Conservation (phyloP, 768 basidiomycete species). For the Tephrocybe sp. region DNA sequence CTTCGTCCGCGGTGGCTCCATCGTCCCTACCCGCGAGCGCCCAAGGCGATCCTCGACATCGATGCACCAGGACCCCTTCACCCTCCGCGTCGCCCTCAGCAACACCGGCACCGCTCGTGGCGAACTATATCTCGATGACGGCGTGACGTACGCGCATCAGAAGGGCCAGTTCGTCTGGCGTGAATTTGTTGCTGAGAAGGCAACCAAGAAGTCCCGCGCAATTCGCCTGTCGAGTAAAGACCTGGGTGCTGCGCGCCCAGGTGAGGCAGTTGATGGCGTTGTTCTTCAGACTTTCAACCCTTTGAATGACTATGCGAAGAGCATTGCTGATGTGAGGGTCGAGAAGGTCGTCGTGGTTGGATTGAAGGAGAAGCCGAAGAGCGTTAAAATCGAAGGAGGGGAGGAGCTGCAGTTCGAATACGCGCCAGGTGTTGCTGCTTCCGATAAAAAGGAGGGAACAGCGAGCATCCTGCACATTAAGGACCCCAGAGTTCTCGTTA, state of each 20-base stretch:
- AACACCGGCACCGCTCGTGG: conserved; percentile 63
- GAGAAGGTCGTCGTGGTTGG: conserved; percentile 85
- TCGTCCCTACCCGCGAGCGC: conserved; percentile 85
- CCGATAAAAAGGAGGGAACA: conserved; percentile 58
- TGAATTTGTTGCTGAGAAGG: conserved; percentile 59
- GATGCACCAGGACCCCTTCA: conserved; percentile 93
- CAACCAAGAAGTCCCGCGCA: conserved; percentile 34
- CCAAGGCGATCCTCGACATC: conserved; percentile 82
- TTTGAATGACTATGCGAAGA: conserved; percentile 68
- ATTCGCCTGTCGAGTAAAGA: conserved; percentile 56
- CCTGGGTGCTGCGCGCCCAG: conserved; percentile 43
- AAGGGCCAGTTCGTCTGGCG: conserved; percentile 86
- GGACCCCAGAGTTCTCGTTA: conserved; percentile 62
- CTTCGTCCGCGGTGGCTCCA: conserved; percentile 87
- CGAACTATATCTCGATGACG: conserved; percentile 95
- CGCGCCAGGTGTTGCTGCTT: conserved; percentile 53
- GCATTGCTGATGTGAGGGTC: conserved; percentile 68
- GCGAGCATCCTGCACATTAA: conserved; percentile 75
- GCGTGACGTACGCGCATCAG: conserved; percentile 75
- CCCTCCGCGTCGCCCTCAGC: conserved; percentile 79
- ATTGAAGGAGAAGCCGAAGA: conserved; percentile 57
- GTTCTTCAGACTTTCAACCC: conserved; percentile 49
- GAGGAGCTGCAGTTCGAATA: conserved; percentile 69
- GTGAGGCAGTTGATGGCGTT: conserved; percentile 52
- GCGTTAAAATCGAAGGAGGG: conserved; percentile 52